Base-by-base conservation (phyloP, 192 early-diverging fungal genomes). In the Backusella tuberculispora region DNA sequence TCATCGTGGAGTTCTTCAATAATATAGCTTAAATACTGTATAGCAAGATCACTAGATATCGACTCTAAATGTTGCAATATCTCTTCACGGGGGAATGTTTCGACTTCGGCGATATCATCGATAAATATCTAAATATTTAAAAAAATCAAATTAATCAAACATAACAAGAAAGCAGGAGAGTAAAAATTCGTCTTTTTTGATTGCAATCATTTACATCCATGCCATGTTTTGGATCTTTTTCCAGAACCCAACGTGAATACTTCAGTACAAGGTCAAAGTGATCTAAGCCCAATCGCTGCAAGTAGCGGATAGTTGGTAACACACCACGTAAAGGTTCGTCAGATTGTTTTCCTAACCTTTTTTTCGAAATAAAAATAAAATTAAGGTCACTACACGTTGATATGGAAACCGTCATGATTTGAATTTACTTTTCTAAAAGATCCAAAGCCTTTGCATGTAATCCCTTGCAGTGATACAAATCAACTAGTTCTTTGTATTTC, bases 391-490 rank as follows among this genome's bases (percentile, higher is more conserved):
- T 29, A 24, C 43, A 34, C 5, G 4, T 44, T 74, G 6, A 34
- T 40, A 40, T 66, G 50, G 4, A 69, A 38, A 60, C 26, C 10
- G 44, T 42, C 60, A 43, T 70, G 38, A 13, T 24, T 46, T 71
- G 12, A 75, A 71, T 40, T 84, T 81, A 91, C 71, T 81, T 83
- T 67, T 88, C 85, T 34, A 98, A 84, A 34, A 96, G 87, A 75
- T 95, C 94, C 43, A 99, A 83, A 4, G 98, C 96, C 74, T 96
- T 95, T 34, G 89, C 88, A 82, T 97, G 96, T 37, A 94, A 88
- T 9, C 92, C 93, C 77, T 96, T 97, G 72, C 92, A 92, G 50
- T 93, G 87, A 80, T 98, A 99, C 63, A 99, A 85, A 73, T 97
- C 97, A n/a, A 98, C 92, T 14, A 99, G 81, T 81, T 97, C 97